Evolutionary conservation across 345 rosid species (phyloP), one percentile per base, ranked within the genome.

Genomic region (Acer saccharum): DNA sequence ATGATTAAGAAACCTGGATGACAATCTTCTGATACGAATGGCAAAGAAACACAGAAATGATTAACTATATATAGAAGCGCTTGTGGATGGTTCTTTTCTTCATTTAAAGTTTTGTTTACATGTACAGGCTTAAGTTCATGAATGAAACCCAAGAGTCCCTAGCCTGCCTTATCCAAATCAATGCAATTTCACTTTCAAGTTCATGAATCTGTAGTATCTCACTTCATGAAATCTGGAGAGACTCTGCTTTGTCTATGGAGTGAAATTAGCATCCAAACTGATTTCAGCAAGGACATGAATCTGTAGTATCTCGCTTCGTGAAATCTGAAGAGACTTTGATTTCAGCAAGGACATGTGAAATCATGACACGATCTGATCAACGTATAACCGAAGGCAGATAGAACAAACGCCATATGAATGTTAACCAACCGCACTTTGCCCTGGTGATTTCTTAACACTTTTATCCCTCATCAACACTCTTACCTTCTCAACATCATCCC

Each of bases 401-500:
- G 58, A 54, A 54, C 17, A 17, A 16, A 16, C 1, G 58, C 18
- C 58, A 6, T 16, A 16, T 4, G n/a, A 17, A 54, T 54, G 58
- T 29, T 71, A 74, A 66, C 78, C 81, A 54, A 84, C 55, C 3
- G 76, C 57, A 66, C 91, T 89, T 71, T 76, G 84, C 55, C 90
- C 94, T 16, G 81, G 64, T 11, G 77, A 74, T 81, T 92, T 92
- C 76, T 67, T 79, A 41, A 92, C 83, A 29, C 77, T 75, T 54
- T 69, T 87, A 74, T 79, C 86, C 84, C 75, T 86, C 97, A 90
- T 90, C 83, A 84, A 48, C 17, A 32, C 72, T 81, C 93, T 78
- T 2, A 89, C 78, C 67, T 81, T 83, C 82, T 87, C 95, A 20
- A 87, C 93, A 72, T 89, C 88, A 62, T 86, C 86, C 97, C 97